Evolutionary conservation across 768 basidiomycete species (phyloP), one percentile per base, ranked within the genome.

Genomic region (Lentinula aciculospora): DNA sequence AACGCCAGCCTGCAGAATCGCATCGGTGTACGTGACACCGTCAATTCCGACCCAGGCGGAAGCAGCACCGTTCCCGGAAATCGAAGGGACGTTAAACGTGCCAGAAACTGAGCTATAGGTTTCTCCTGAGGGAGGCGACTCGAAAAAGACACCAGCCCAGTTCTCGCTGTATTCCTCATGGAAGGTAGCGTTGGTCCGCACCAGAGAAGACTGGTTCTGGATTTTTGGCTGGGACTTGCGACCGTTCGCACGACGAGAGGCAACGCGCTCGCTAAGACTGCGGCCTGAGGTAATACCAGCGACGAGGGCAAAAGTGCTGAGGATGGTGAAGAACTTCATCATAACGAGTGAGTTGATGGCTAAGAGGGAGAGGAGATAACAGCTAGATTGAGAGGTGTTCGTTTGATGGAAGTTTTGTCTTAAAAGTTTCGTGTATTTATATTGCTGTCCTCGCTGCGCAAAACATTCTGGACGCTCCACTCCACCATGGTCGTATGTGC

Each of bases 21-120:
- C 23, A 34, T 49, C 50, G 17, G 17, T 19, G 17, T 31, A 29
- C 13, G 57, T 58, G 25, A 51, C 57, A 17, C 57, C 57, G 28
- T 58, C 57, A 23, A 58, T 58, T 7, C 57, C 57, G 32, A 58
- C 57, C 57, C 57, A 58, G 5, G 48, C 57, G 28, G 57, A 58
- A 12, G 57, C 57, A 25, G 48, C 57, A 27, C 57, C 57, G 28
- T 28, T 47, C 3, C 57, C 57, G 17, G 29, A 32, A 21, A 34
- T 29, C 7, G 49, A 32, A 12, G 49, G 49, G 13, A 50, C 31
- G 19, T 27, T 44, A 36, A 58, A 58, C 10, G 57, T 58, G 28
- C 57, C 57, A 39, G 39, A 23, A 37, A 58, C 47, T 6, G 57
- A 23, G 47, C 21, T 58, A 32, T 51, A 58, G n/a, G 57, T 40